Percentiles rank a stretch among this genome's conserved stretches.
These are phyloP conservation scores for Echium plantagineum DNA, from an alignment of 257 asterid species.

Conservation along the genomic window DNA sequence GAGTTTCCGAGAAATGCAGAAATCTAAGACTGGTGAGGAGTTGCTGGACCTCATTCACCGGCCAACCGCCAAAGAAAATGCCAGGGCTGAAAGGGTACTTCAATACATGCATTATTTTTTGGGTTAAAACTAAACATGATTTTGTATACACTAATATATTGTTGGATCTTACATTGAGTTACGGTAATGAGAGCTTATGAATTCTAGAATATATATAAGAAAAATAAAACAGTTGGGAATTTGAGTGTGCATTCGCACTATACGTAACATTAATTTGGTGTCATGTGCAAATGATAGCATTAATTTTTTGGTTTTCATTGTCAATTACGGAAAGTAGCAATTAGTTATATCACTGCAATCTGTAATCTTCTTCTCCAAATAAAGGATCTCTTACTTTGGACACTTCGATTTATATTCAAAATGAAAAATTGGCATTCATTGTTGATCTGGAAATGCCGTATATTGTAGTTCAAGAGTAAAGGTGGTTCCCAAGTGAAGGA, in stretches of 20 bases:
- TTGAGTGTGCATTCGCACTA: too few species aligned
- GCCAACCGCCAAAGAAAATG: conserved; percentile 92
- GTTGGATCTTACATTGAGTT: neutral
- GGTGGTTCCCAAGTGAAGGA: conserved; percentile 98
- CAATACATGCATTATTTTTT: neutral
- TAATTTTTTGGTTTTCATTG: neutral
- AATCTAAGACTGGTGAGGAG: conserved; percentile 94
- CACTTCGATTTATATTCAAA: neutral
- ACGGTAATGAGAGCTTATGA: neutral
- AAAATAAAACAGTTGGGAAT: neutral
- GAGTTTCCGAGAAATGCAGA: conserved; percentile 81
- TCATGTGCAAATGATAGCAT: too few species aligned
- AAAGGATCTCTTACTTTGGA: too few species aligned
- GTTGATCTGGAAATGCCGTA: conserved; percentile 1
- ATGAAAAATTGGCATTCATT: too few species aligned
- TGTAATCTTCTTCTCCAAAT: too few species aligned
- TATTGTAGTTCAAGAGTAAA: conserved; percentile 81
- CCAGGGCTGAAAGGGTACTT: conserved; percentile 77
- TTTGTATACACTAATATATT: neutral
- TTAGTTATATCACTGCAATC: too few species aligned
- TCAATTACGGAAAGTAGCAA: too few species aligned
- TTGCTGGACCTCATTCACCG: conserved; percentile 86
- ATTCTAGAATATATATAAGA: too few species aligned
- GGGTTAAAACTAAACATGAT: neutral
- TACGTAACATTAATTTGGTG: too few species aligned